Percentiles rank a stretch among this genome's conserved stretches.
Evolutionary conservation across 768 basidiomycete genomes (phyloP).

Genomic region (Naganishia onofrii): DNA sequence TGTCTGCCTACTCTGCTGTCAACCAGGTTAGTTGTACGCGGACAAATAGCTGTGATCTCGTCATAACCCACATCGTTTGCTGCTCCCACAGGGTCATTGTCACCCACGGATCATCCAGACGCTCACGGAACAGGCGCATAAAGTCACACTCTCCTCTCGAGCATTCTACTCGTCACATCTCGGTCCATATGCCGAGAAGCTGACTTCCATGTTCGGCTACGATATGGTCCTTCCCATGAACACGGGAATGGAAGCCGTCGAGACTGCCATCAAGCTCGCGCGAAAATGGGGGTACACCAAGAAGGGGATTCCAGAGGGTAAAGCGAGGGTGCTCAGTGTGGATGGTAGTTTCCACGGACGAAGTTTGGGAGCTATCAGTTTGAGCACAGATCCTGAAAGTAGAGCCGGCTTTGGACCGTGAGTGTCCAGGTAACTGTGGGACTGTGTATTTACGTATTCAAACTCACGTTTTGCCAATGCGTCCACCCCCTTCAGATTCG

Average conservation of each 20-base stretch:
- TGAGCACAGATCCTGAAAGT: constrained; percentile 85
- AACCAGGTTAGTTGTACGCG: not conserved
- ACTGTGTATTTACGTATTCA: not conserved
- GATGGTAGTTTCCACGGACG: constrained; percentile 95
- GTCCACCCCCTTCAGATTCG: constrained; percentile 27
- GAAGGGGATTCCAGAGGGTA: constrained; percentile 75
- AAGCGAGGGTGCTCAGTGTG: constrained; percentile 80
- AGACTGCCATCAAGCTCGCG: constrained; percentile 92
- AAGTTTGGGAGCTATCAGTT: constrained; percentile 83
- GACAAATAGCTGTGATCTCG: no score
- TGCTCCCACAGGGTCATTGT: constrained; percentile 92
- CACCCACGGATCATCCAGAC: constrained; percentile 81
- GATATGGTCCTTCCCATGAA: constrained; percentile 99
- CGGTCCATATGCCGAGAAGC: constrained; percentile 79
- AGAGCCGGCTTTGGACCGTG: constrained; percentile 85
- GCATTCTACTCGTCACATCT: constrained; percentile 95
- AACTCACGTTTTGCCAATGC: not conserved
- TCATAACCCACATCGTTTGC: constrained; percentile 50
- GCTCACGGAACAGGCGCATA: constrained; percentile 77
- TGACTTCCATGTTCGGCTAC: constrained; percentile 80
- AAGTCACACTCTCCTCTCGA: constrained; percentile 86
- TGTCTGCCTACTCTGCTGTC: constrained; percentile 91
- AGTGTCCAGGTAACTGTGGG: constrained; percentile 5
- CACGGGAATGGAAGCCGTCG: constrained; percentile 97
- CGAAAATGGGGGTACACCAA: constrained; percentile 93